Conservation (phyloP, 352 stramenopile species). For the Phytopythium kandeliae region DNA sequence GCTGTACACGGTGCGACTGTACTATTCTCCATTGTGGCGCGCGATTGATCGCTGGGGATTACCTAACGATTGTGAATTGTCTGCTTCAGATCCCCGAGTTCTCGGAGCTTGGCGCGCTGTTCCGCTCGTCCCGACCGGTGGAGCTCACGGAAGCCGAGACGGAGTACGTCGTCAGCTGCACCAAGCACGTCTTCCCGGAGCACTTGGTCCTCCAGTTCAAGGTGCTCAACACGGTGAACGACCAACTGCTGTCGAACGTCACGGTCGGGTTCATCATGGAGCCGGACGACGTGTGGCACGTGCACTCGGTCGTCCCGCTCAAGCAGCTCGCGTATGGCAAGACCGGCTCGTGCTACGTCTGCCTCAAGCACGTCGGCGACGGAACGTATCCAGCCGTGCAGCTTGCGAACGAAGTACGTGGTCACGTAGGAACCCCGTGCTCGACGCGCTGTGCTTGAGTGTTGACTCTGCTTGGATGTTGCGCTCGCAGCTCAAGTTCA, state of each 20-base stretch:
- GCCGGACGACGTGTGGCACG: slow-evolving; percentile 88
- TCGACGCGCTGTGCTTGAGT: background rate
- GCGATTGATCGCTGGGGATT: slow-evolving; percentile 2
- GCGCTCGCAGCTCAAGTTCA: slow-evolving; percentile 88
- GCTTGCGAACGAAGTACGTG: slow-evolving; percentile 88
- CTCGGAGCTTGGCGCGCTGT: slow-evolving; percentile 89
- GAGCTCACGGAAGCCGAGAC: slow-evolving; percentile 96
- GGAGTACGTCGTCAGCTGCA: slow-evolving; percentile 96
- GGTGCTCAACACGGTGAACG: slow-evolving; percentile 98
- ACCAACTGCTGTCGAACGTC: slow-evolving; percentile 95
- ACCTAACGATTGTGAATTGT: background rate
- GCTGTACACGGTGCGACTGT: slow-evolving; percentile 85
- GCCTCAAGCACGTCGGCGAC: slow-evolving; percentile 83
- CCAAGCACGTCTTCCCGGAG: slow-evolving; percentile 96
- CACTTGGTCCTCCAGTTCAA: slow-evolving; percentile 98
- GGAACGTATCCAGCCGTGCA: slow-evolving; percentile 78
- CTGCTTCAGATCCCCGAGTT: slow-evolving; percentile 91
- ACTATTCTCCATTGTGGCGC: no score
- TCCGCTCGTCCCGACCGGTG: slow-evolving; percentile 88
- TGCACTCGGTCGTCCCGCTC: slow-evolving; percentile 86
- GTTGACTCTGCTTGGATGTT: slow-evolving; percentile 6
- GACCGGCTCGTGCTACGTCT: slow-evolving; percentile 91
- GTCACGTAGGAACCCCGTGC: background rate
- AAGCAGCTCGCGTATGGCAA: slow-evolving; percentile 92
- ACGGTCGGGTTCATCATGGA: slow-evolving; percentile 90